These are phyloP conservation scores for Kazachstania psychrophila DNA, from an alignment of 805 yeast genomes.

Conservation along the genomic window DNA sequence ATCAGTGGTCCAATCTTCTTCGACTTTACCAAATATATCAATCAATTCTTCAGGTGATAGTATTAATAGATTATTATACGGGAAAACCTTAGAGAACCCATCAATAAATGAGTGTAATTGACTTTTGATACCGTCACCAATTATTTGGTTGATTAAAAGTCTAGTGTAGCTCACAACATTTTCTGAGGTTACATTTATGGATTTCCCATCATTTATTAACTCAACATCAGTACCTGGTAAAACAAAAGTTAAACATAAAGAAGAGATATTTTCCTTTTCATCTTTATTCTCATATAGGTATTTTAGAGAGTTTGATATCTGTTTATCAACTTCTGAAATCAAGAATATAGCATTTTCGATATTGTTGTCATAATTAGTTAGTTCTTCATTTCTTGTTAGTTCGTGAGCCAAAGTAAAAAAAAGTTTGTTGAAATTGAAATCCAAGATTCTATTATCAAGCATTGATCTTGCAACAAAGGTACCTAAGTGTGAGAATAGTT, in stretches of 20 bases:
- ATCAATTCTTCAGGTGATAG: conserved; percentile 70
- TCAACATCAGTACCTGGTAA: conserved; percentile 69
- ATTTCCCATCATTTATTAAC: conserved; percentile 47
- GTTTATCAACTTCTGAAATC: conserved; percentile 46
- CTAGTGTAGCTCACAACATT: conserved; percentile 54
- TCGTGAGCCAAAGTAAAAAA: conserved; percentile 54
- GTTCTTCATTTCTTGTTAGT: conserved; percentile 7
- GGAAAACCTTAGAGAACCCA: conserved; percentile 80
- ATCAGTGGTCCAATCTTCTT: conserved; percentile 77
- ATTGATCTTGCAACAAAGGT: conserved; percentile 78
- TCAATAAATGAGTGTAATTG: conserved; percentile 63
- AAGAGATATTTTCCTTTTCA: conserved; percentile 27
- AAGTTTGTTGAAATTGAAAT: conserved; percentile 62
- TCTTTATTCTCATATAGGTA: conserved; percentile 39
- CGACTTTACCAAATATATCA: conserved; percentile 61
- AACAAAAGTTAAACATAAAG: conserved; percentile 53
- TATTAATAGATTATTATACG: conserved; percentile 58
- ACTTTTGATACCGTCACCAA: conserved; percentile 51
- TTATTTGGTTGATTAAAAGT: conserved; percentile 46
- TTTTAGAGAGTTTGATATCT: conserved; percentile 48
- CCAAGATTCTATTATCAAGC: conserved; percentile 80
- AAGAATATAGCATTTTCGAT: conserved; percentile 26
- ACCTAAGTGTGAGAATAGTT: conserved; percentile 61
- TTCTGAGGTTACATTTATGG: conserved; percentile 37
- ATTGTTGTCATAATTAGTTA: conserved; percentile 3